Base-by-base conservation (phyloP, 2,329 filamentous ascomycete genomes). In the Colletotrichum paranaense region DNA sequence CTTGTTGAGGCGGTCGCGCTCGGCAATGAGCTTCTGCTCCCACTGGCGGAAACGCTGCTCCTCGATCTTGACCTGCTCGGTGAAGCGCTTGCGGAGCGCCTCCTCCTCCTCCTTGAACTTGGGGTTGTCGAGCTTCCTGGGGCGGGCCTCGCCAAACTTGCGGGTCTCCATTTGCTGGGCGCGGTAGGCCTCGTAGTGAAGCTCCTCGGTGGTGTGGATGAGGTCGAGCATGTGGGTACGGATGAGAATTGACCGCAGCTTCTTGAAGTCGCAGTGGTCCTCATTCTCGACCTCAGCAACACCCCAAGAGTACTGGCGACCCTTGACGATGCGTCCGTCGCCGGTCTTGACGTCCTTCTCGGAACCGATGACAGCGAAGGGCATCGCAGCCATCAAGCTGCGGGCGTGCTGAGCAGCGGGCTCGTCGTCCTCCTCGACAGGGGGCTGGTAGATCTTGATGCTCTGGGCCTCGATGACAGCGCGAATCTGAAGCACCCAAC, bases 21-120 rank as follows among this genome's bases (percentile, higher is more conserved):
- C 97, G 76, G 94, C 92, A 81, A 99, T 99, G 84, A 99, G 94
- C 91, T 98, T 98, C 92, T 99, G 97, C 88, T 99, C 97, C 97
- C 97, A 99, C 87, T 97, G 94, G 86, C 97, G 92, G 92, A 99
- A 99, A 78, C 97, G 92, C 88, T 98, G 95, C 88, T 99, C 97
- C 89, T 99, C 97, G 81, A 99, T 94, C 94, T 99, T 99, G 89
- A 99, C 97, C 86, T 99, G 97, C 88, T 99, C 97, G 79, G 97
- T 99, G 88, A 99, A 99, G 79, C 97, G 92, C 92, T 99, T 99
- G 87, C 97, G 93, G 77, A 99, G 92, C 75, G 94, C 94, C 90
- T 99, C 97, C 84, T 99, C 97, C 86, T 99, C 97, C 85, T 99
- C 97, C 92, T 99, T 99, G 91, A 98, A 99, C 90, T 99, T 99